phyloP scores from a whole-genome alignment of 2,329 filamentous ascomycete species.

The Phoma sp. region DNA sequence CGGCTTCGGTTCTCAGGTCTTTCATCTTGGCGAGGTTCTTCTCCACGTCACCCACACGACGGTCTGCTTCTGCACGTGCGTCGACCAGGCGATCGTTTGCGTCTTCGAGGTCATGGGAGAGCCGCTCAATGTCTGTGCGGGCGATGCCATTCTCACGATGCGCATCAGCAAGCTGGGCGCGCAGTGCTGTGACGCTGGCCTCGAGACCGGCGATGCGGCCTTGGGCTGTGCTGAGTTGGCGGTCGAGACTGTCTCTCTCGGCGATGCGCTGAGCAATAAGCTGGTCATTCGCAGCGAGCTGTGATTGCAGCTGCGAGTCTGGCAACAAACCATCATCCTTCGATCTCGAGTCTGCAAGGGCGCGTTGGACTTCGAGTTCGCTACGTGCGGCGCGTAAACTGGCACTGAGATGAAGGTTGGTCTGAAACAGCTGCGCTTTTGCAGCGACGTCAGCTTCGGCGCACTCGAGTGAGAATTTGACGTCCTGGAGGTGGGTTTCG shows the following conservation, averaged over 20 bases:
- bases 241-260: slow-evolving; percentile 36
- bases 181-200: slow-evolving; percentile 33
- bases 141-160: slow-evolving; percentile 37
- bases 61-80: slow-evolving; percentile 35
- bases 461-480: slow-evolving; percentile 37
- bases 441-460: slow-evolving; percentile 33
- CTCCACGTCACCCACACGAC: slow-evolving; percentile 38
- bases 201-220: slow-evolving; percentile 43
- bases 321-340: background rate
- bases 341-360: slow-evolving; percentile 7
- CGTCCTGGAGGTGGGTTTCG: slow-evolving; percentile 30
- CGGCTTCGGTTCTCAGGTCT: slow-evolving; percentile 35
- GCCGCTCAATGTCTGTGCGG: slow-evolving; percentile 34
- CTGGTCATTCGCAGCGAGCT: slow-evolving; percentile 34
- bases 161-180: slow-evolving; percentile 43
- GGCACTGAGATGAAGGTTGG: slow-evolving; percentile 33
- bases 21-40: slow-evolving; percentile 39
- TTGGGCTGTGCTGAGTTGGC: slow-evolving; percentile 34
- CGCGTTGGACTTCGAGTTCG: slow-evolving; percentile 24
- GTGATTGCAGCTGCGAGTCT: slow-evolving; percentile 30
- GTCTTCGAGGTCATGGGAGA: slow-evolving; percentile 36
- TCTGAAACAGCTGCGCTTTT: slow-evolving; percentile 37
- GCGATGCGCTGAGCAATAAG: slow-evolving; percentile 32
- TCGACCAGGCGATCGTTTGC: slow-evolving; percentile 36
- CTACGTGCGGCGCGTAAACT: slow-evolving; percentile 28